Base-by-base conservation (phyloP, 139 green algal genomes). In the Chlorella vulgaris region DNA sequence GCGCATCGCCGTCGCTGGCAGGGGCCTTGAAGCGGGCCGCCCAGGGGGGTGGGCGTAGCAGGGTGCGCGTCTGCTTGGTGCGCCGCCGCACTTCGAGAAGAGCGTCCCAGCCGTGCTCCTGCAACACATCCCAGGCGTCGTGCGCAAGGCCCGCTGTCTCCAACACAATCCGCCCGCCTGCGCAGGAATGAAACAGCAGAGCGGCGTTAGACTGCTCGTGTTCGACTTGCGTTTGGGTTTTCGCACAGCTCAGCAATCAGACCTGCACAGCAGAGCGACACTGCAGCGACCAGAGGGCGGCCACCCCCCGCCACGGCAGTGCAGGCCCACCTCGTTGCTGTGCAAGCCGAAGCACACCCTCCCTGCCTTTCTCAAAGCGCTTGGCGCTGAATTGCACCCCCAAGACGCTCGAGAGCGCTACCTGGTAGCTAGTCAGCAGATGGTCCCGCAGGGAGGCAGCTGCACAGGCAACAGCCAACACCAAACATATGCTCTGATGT, bases 341-440 rank as follows among this genome's bases (percentile, higher is more conserved):
- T 8, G 67, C 50, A 31, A 86, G 66, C n/a, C 31, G 29, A 39
- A 78, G 74, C 63, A 82, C 61, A 29, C 74, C 81, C 3, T 78
- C 80, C 31, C 39, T 28, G 4, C 80, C 83, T 0, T 36, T 36
- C 13, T 60, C 21, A 7, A 82, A 60, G 1, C 51, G 51, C 53
- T 87, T 87, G 28, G n/a, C 18, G 55, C 62, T 38, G 65, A 88
- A 88, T 28, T 88, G 84, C 0, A 70, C 76, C 2, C n/a, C 74
- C 38, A 87, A 22, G 50, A 88, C 74, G 2, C 62, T 75, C 0
- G 71, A 28, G 31, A 88, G 36, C 7, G 80, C 75, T 0, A 51
- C 47, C 18, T 67, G 51, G n/a, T 88, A 88, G 8, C 55, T 79
- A 15, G 73, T 88, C 19, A 88, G 67, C n/a, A 84, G 69, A 55